Conservation (phyloP, 2,329 filamentous ascomycete genomes). For the Xylaria sp. region DNA sequence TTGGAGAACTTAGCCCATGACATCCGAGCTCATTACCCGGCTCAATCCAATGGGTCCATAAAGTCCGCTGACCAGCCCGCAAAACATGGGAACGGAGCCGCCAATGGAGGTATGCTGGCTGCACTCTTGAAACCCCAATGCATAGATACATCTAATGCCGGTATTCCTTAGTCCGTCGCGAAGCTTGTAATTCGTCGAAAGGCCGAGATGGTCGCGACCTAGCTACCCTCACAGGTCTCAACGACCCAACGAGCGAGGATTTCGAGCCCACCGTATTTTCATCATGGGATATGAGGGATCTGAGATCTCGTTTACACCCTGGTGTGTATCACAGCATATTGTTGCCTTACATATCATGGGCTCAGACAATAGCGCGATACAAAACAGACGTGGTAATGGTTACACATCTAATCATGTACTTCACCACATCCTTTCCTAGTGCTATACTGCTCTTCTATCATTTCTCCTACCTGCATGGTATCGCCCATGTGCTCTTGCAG, state of each 20-base stretch:
- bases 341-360: slow-evolving; percentile 38
- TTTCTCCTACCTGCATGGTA: slow-evolving; percentile 71
- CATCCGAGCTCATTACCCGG: slow-evolving; percentile 39
- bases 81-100: slow-evolving; percentile 10
- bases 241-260: slow-evolving; percentile 46
- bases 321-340: slow-evolving; percentile 32
- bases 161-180: slow-evolving; percentile 16
- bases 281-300: slow-evolving; percentile 47
- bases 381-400: slow-evolving; percentile 73
- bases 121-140: background rate
- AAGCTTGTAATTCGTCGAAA: slow-evolving; percentile 19
- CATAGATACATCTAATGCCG: background rate
- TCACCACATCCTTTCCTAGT: slow-evolving; percentile 71
- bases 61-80: slow-evolving; percentile 9
- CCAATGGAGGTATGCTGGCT: slow-evolving; percentile 25
- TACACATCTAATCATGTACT: slow-evolving; percentile 76
- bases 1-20: slow-evolving; percentile 49
- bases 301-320: slow-evolving; percentile 43
- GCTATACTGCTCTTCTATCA: slow-evolving; percentile 65
- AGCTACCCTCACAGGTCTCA: slow-evolving; percentile 47
- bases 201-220: slow-evolving; percentile 42
- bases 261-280: slow-evolving; percentile 56
- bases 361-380: slow-evolving; percentile 33
- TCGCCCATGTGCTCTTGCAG: slow-evolving; percentile 70
- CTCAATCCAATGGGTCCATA: background rate